phyloP scores from a whole-genome alignment of 2,329 filamentous ascomycete species.

The Cladosporium colombiae region DNA sequence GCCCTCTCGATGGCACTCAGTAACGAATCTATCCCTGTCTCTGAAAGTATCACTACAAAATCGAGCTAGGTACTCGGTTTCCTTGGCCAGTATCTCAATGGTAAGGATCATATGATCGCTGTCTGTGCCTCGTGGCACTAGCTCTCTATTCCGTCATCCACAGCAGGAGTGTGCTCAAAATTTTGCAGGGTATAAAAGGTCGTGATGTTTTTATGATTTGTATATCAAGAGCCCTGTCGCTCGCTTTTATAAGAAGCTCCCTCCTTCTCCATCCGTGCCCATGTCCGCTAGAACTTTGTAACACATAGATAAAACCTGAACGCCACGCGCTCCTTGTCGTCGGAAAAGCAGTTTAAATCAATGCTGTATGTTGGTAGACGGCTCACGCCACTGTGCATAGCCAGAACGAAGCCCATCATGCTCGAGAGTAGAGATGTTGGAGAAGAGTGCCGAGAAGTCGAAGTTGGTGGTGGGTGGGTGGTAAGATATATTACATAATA shows the following conservation, averaged over 20 bases:
- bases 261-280: neutral
- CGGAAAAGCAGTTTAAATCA: neutral
- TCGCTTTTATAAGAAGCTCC: neutral
- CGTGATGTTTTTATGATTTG: slow-evolving; percentile 14
- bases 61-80: too few species aligned
- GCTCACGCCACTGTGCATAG: neutral
- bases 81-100: too few species aligned
- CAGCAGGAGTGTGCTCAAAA: neutral
- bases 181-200: neutral
- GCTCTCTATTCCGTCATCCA: neutral
- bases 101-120: too few species aligned
- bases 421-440: slow-evolving; percentile 14
- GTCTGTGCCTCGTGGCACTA: too few species aligned
- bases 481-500: slow-evolving; percentile 23
- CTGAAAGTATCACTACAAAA: too few species aligned
- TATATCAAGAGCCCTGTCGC: slow-evolving; percentile 12
- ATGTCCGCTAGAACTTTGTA: slow-evolving; percentile 6
- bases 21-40: too few species aligned
- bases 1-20: too few species aligned
- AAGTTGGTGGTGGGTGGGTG: neutral
- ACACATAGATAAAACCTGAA: slow-evolving; percentile 6
- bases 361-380: slow-evolving; percentile 17
- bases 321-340: slow-evolving; percentile 11
- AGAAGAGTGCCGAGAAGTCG: neutral
- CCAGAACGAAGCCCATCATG: slow-evolving; percentile 7